Evolutionary conservation across 2,329 filamentous ascomycete species (phyloP), one percentile per base, ranked within the genome.

Genomic region (Gnomoniopsis sp.): DNA sequence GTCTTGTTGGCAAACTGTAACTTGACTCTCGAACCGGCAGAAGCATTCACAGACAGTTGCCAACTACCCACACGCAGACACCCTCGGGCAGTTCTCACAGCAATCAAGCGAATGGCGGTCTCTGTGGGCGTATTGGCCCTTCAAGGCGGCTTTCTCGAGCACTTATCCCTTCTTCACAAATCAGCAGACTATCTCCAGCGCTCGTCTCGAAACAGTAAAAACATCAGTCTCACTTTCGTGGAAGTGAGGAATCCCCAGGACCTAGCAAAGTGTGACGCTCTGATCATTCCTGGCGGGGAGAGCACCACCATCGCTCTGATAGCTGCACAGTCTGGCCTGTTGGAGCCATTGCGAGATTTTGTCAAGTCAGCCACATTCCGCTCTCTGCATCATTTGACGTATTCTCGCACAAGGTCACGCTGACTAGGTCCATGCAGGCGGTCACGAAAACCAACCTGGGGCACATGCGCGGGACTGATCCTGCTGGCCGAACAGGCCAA

Each of bases 381-480:
- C 53, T 33, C 14, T 6, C 10, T 38, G 34, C 17, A 23, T 21
- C 46, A n/a, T 6, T 43, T 36, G 19, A 43, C 19, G 26, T 21
- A 33, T n/a, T 33, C n/a, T 30, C 17, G 49, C 30, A 34, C 14
- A 17, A 33, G 7, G 19, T 51, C 21, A 51, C 41, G 52, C 58
- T 49, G 56, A 61, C 61, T 64, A 41, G 52, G 22, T n/a, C 44
- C n/a, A 21, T 34, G 44, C 64, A 93, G 90, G 69, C 78, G 90
- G 44, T 77, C 85, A 54, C 85, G 88, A 65, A 92, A 89, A 66
- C 93, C 93, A 12, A 90, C 89, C 23, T 99, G 93, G 93, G 95
- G 95, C 58, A 98, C 95, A 21, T 99, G 95, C 72, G 95, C 95
- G 14, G 95, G 95, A 11, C 82, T 98, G 58, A 97, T 99, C 66